A percentile compares a stretch with the other conserved stretches of the same genome.
Evolutionary conservation across 768 basidiomycete genomes (phyloP).

Genomic region (Mycena sanguinolenta): DNA sequence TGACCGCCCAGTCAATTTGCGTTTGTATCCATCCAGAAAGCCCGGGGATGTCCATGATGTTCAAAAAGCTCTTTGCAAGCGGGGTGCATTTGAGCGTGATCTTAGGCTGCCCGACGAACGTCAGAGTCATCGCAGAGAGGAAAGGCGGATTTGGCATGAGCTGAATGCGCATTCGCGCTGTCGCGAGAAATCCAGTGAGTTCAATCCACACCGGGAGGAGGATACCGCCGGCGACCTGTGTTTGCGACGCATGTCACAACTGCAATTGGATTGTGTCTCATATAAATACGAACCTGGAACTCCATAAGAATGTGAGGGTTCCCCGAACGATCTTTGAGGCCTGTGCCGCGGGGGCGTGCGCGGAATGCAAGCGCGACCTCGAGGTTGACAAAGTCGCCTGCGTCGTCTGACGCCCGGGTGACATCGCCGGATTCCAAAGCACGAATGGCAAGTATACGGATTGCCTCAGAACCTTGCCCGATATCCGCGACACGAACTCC

Average conservation of each 20-base stretch:
- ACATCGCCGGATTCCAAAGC: conserved; percentile 53
- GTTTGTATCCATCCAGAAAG: conserved; percentile 77
- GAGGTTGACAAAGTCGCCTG: conserved; percentile 70
- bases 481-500: conserved; percentile 81
- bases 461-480: conserved; percentile 75
- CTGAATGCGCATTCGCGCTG: conserved; percentile 76
- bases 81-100: conserved; percentile 77
- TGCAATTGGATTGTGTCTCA: too few relatives aligned
- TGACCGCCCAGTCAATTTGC: conserved; percentile 72
- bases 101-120: conserved; percentile 79
- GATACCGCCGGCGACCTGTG: conserved; percentile 45
- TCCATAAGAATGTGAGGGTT: conserved; percentile 78
- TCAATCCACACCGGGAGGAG: conserved; percentile 79
- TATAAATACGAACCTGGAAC: conserved; percentile 61
- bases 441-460: conserved; percentile 78
- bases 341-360: conserved; percentile 60
- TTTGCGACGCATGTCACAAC: too few relatives aligned
- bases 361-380: conserved; percentile 81
- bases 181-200: conserved; percentile 73
- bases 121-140: conserved; percentile 60
- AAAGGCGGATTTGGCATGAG: conserved; percentile 82
- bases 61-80: conserved; percentile 71
- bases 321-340: conserved; percentile 58
- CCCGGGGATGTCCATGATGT: conserved; percentile 84
- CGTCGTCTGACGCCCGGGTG: conserved; percentile 47